Evolutionary conservation across 2,329 filamentous ascomycete genomes (phyloP).

Genomic region (Trichoderma sp.): DNA sequence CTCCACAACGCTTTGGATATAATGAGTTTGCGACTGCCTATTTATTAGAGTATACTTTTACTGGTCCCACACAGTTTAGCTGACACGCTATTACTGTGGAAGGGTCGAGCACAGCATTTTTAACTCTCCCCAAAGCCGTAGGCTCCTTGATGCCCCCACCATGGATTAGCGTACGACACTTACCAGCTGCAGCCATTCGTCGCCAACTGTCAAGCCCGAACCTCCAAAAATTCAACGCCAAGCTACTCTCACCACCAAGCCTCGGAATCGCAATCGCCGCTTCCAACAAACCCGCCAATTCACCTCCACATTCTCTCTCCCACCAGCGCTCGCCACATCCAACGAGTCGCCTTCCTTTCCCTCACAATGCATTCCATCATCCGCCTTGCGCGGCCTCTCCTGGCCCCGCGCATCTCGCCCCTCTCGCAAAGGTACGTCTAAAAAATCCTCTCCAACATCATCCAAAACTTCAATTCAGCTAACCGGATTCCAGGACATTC

Average conservation of each 20-base stretch:
- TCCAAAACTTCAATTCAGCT: neutral
- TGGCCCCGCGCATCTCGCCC: constrained; percentile 31
- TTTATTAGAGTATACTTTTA: too few relatives aligned
- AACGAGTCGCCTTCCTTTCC: too few relatives aligned
- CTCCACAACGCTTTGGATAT: too few relatives aligned
- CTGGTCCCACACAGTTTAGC: too few relatives aligned
- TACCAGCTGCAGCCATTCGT: neutral
- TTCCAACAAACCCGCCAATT: neutral
- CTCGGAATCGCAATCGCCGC: constrained; percentile 10
- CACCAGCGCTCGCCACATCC: neutral
- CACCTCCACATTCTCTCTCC: neutral
- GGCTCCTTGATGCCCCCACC: neutral
- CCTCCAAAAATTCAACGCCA: constrained; percentile 25
- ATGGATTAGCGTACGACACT: neutral
- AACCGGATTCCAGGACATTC: constrained; percentile 44
- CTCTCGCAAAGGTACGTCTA: constrained; percentile 32
- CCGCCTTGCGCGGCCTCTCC: constrained; percentile 36
- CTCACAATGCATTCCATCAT: constrained; percentile 34
- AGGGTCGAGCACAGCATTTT: neutral
- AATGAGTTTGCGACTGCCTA: too few relatives aligned
- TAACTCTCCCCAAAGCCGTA: neutral
- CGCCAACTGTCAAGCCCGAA: neutral
- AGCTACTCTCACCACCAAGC: neutral
- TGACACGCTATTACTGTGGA: too few relatives aligned
- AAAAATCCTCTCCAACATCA: neutral